Percentiles rank a stretch among this genome's conserved stretches.
phyloP scores from a whole-genome alignment of 192 early-diverging fungal species.

The Linnemannia elongata region DNA sequence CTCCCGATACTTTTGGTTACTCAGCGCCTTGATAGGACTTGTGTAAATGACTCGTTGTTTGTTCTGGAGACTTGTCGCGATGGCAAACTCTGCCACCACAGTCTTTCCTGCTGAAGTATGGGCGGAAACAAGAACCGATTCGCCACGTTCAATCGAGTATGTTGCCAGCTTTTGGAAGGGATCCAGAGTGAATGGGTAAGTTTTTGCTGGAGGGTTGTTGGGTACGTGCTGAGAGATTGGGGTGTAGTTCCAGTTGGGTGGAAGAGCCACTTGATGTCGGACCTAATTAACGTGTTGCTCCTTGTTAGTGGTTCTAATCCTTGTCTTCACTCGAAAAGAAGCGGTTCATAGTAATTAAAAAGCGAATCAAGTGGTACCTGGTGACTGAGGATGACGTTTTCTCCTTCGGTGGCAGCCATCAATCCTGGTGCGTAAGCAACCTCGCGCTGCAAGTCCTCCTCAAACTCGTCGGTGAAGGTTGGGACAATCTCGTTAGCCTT shows the following conservation, averaged over 20 bases:
- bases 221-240: slow-evolving; percentile 87
- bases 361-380: slow-evolving; percentile 15
- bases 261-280: slow-evolving; percentile 94
- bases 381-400: slow-evolving; percentile 31
- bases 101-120: slow-evolving; percentile 98
- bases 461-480: slow-evolving; percentile 34
- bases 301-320: background rate
- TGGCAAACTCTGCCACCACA: slow-evolving; percentile 97
- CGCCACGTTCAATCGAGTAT: slow-evolving; percentile 86
- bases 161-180: slow-evolving; percentile 93
- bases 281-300: slow-evolving; percentile 62
- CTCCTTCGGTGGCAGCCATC: background rate
- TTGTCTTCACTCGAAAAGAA: background rate
- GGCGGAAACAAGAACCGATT: slow-evolving; percentile 94
- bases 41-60: slow-evolving; percentile 98
- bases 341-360: background rate
- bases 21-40: slow-evolving; percentile 96
- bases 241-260: slow-evolving; percentile 85
- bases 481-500: background rate
- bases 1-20: slow-evolving; percentile 98
- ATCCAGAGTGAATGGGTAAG: slow-evolving; percentile 93
- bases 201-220: slow-evolving; percentile 82
- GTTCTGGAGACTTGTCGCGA: slow-evolving; percentile 84
- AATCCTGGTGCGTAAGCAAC: slow-evolving; percentile 29
- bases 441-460: slow-evolving; percentile 29